phyloP scores from a whole-genome alignment of 768 basidiomycete genomes.

The Xerocomus brunneocitrinus region DNA sequence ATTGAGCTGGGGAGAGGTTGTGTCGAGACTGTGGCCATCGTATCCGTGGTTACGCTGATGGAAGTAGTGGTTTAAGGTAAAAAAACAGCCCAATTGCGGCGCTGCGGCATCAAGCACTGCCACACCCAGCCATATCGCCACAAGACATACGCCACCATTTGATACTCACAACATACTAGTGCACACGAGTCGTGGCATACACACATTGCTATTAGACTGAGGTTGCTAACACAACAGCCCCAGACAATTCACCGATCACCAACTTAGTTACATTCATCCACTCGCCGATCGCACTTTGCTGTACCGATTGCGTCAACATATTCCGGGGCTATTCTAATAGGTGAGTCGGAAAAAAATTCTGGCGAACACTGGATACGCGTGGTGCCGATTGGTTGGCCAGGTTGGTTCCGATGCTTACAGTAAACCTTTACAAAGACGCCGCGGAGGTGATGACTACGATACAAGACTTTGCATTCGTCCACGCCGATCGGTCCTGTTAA shows the following conservation, averaged over 20 bases:
- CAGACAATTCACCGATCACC: background rate
- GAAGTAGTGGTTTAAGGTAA: conserved; percentile 7
- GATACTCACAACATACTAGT: background rate
- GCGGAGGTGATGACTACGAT: no score
- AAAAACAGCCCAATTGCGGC: conserved; percentile 9
- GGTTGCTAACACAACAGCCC: conserved; percentile 40
- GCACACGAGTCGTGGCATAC: background rate
- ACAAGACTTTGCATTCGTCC: conserved; percentile 46
- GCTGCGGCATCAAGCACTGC: background rate
- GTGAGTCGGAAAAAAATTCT: background rate
- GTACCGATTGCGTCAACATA: no score
- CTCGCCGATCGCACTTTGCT: background rate
- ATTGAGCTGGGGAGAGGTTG: conserved; percentile 27
- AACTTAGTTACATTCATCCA: no score
- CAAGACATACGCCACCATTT: background rate
- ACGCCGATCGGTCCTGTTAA: conserved; percentile 33
- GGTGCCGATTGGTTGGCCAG: background rate
- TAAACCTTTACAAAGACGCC: no score
- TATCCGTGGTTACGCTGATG: conserved; percentile 12
- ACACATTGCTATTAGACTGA: no score
- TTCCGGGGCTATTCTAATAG: background rate
- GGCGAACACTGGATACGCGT: background rate
- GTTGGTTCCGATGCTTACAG: no score
- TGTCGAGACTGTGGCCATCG: conserved; percentile 25
- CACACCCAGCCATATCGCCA: background rate